A percentile compares a stretch with the other conserved stretches of the same genome.
Conservation (phyloP, 345 rosid species). For the Aquilaria yunnanensis region DNA sequence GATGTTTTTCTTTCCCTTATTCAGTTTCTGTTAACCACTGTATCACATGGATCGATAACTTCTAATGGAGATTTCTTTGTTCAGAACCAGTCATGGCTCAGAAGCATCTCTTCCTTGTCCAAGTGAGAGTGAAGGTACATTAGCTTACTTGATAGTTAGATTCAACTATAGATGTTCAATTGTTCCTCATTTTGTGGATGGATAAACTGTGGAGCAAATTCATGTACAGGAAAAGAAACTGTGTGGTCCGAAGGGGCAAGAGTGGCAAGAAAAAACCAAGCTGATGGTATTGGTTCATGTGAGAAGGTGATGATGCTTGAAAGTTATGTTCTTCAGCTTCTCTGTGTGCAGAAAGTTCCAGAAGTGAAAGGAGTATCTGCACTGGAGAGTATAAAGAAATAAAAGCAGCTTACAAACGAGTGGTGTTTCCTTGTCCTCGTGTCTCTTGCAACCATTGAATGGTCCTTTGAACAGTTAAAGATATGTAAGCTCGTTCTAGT, state of each 20-base stretch:
- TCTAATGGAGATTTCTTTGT: conserved; percentile 8
- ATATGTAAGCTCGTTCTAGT: too few relatives aligned
- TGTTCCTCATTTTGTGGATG: background rate
- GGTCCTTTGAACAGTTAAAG: too few relatives aligned
- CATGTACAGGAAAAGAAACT: conserved; percentile 8
- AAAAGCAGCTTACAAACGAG: too few relatives aligned
- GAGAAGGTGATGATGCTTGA: conserved; percentile 39
- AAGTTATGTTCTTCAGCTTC: conserved; percentile 38
- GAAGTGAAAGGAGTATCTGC: conserved; percentile 2
- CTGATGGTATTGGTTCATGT: conserved; percentile 17
- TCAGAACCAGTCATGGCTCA: conserved; percentile 22
- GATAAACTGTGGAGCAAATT: conserved; percentile 1
- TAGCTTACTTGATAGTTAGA: background rate
- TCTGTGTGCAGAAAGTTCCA: conserved; percentile 26
- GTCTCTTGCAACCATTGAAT: too few relatives aligned
- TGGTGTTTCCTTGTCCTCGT: too few relatives aligned
- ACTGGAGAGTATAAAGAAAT: conserved; percentile 8
- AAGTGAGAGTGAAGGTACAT: conserved; percentile 20
- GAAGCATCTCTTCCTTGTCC: conserved; percentile 18
- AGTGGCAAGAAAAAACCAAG: conserved; percentile 10
- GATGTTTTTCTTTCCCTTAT: background rate
- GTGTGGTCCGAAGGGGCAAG: conserved; percentile 20
- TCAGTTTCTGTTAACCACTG: too few relatives aligned
- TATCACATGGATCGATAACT: too few relatives aligned
- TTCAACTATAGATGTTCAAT: background rate